phyloP scores from a whole-genome alignment of 1,284 basidiomycete species.

The Ceratobasidium sp. region DNA sequence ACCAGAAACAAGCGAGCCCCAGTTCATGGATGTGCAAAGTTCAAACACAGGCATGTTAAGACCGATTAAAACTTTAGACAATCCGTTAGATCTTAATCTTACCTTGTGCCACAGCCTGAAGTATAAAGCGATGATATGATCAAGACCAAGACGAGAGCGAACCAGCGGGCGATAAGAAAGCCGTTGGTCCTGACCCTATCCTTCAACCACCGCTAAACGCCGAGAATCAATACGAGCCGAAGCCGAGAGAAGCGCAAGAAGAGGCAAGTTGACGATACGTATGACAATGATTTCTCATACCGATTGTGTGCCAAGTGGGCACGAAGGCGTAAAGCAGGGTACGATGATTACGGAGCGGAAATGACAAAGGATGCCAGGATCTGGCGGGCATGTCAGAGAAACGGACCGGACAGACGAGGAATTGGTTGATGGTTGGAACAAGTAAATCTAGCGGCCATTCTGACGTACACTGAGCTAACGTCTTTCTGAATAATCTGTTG shows the following conservation, averaged over 20 bases:
- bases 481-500: too few relatives aligned
- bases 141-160: not conserved
- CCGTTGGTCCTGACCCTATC: not conserved
- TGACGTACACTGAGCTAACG: too few relatives aligned
- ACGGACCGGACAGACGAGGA: too few relatives aligned
- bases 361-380: too few relatives aligned
- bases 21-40: not conserved
- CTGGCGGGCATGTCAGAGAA: too few relatives aligned
- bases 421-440: too few relatives aligned
- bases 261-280: not conserved
- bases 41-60: not conserved
- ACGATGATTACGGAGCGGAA: too few relatives aligned
- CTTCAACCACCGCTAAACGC: not conserved
- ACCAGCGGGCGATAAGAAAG: not conserved
- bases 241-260: conserved; percentile 7
- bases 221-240: not conserved
- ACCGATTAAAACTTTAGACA: not conserved
- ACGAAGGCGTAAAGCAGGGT: not conserved
- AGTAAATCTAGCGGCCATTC: too few relatives aligned
- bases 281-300: too few relatives aligned
- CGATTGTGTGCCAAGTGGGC: not conserved
- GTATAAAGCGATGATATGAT: not conserved
- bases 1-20: not conserved
- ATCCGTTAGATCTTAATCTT: not conserved
- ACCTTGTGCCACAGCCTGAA: not conserved